Conservation (phyloP, 805 yeast genomes). For the Ogataea minuta region DNA sequence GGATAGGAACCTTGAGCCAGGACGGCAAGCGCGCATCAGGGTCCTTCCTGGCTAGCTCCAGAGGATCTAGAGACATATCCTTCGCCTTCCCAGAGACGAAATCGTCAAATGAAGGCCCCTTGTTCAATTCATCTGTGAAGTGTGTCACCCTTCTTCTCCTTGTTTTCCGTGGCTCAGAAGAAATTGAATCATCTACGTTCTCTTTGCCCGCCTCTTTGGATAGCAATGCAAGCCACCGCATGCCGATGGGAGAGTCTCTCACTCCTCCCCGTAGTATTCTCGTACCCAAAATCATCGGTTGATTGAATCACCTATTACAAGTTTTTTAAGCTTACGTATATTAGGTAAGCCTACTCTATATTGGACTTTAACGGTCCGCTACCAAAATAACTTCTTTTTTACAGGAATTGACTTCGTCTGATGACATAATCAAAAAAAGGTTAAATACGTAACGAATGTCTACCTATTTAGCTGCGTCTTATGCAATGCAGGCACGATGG, state of each 20-base stretch:
- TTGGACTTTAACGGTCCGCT: slow-evolving; percentile 7
- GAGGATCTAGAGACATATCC: slow-evolving; percentile 65
- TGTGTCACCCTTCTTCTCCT: slow-evolving; percentile 53
- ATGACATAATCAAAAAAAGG: slow-evolving; percentile 3
- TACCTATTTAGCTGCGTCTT: slow-evolving; percentile 18
- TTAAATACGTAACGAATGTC: slow-evolving; percentile 3
- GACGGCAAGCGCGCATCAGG: slow-evolving; percentile 75
- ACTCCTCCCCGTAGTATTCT: not conserved
- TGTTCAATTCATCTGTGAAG: slow-evolving; percentile 67
- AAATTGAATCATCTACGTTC: not conserved
- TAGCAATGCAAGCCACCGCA: slow-evolving; percentile 4
- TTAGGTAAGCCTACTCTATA: slow-evolving; percentile 2
- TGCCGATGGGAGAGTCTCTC: not conserved
- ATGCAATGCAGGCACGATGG: slow-evolving; percentile 26
- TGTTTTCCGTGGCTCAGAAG: slow-evolving; percentile 5
- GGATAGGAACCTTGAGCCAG: slow-evolving; percentile 95
- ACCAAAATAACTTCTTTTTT: not conserved
- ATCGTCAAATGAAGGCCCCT: slow-evolving; percentile 93
- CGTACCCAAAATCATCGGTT: slow-evolving; percentile 2
- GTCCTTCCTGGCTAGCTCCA: slow-evolving; percentile 68
- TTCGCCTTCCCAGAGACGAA: slow-evolving; percentile 82
- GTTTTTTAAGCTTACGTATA: slow-evolving; percentile 1
- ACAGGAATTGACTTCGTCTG: not conserved
- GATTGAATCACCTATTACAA: not conserved
- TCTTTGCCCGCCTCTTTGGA: not conserved